Evolutionary conservation across 768 basidiomycete species (phyloP), one percentile per base, ranked within the genome.

Genomic region (Fibroporia radiculosa): DNA sequence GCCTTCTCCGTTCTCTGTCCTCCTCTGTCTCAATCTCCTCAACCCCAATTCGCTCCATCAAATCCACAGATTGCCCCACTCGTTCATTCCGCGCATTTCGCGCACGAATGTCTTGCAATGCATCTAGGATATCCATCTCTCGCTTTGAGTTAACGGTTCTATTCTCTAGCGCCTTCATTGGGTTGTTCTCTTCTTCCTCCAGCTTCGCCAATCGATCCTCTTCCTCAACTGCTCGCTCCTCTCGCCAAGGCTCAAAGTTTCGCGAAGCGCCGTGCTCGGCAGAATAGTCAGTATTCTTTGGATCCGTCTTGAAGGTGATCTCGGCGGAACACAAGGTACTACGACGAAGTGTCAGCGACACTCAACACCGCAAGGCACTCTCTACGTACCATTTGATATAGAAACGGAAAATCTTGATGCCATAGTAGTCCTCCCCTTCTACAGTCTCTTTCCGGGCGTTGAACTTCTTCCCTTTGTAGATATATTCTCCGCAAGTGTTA

Each of bases 381-480:
- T n/a, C n/a, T n/a, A n/a, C n/a, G n/a, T 44, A 79, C 89, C 88
- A 92, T 68, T 91, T 92, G 56, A 92, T 92, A 56, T 91, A 92
- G 64, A 92, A 92, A 28, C 88, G 74, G 62, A 92, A 92, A 44
- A 91, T 93, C 68, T 96, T 97, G 72, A 99, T 98, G 6, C 95
- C 93, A 71, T 89, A 90, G 58, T 99, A 99, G 53, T 96, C 92
- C 61, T 98, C 95, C 0, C 89, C 92, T 1, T 92, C 85, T 7
- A 96, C 96, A 0, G 95, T 98, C 69, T 99, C 96, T 62, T 99
- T 98, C 39, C 95, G 77, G 4, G 96, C 96, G 56, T 99, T 98
- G 72, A 99, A 99, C 66, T 99, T 99, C 73, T 99, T 99, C 37
- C 96, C 96, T 63, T 99, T 97, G 67, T 97, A 95, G 44, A 99